Conservation (phyloP, 768 basidiomycete species). For the Terana coerulea region DNA sequence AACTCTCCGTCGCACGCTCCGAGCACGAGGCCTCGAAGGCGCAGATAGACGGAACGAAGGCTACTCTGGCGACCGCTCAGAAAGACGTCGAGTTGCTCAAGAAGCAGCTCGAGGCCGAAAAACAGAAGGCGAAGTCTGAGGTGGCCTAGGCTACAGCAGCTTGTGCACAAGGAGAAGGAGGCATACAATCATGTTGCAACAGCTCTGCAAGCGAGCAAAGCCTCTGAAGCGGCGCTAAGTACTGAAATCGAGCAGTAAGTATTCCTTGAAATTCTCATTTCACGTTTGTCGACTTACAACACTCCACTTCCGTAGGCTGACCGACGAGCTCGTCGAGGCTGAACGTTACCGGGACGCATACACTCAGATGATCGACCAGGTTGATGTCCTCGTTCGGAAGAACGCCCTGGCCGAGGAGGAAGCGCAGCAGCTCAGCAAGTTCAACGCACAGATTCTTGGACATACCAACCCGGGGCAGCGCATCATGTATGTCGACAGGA, state of each 20-base stretch:
- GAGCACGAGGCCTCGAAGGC: conserved; percentile 19
- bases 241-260: conserved; percentile 68
- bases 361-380: conserved; percentile 55
- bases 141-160: conserved; percentile 26
- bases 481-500: conserved; percentile 82
- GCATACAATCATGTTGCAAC: conserved; percentile 42
- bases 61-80: conserved; percentile 17
- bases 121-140: conserved; percentile 24
- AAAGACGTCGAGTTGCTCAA: conserved; percentile 23
- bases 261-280: too few relatives aligned
- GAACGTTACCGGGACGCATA: conserved; percentile 73
- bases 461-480: conserved; percentile 83
- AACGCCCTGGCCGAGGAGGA: conserved; percentile 82
- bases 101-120: conserved; percentile 26
- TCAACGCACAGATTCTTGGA: conserved; percentile 83
- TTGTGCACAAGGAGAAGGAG: conserved; percentile 30
- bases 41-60: conserved; percentile 20
- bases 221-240: conserved; percentile 64
- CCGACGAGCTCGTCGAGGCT: conserved; percentile 51
- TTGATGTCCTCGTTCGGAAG: conserved; percentile 58
- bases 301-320: conserved; percentile 34
- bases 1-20: conserved; percentile 28
- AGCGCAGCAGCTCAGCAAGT: conserved; percentile 64
- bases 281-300: too few relatives aligned
- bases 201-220: conserved; percentile 51